Conservation (phyloP, 495 filamentous ascomycete genomes). For the Neurospora africana region DNA sequence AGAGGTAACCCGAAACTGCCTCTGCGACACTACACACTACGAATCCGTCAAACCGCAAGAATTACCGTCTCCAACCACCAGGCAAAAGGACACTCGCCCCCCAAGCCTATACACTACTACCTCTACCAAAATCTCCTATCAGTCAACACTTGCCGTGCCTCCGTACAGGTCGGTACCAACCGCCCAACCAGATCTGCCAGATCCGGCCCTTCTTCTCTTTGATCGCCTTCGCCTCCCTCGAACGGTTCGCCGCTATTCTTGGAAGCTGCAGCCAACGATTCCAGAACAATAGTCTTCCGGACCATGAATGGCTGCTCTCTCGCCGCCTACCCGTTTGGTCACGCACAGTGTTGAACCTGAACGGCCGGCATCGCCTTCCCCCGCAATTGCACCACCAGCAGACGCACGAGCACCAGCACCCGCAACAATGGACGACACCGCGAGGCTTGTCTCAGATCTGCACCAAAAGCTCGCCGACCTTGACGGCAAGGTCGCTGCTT, state of each 20-base stretch:
- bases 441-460: slow-evolving; percentile 37
- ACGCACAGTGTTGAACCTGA: slow-evolving; percentile 11
- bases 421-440: slow-evolving; percentile 37
- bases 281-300: not conserved
- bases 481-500: slow-evolving; percentile 38
- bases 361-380: slow-evolving; percentile 3
- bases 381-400: not conserved
- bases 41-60: not conserved
- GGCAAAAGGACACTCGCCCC: not conserved
- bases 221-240: not conserved
- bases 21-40: not conserved
- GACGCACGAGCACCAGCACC: not conserved
- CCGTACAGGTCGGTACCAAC: not conserved
- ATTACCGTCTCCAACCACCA: not conserved
- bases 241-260: not conserved
- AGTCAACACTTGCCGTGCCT: not conserved
- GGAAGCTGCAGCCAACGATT: not conserved
- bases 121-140: not conserved
- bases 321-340: slow-evolving; percentile 10
- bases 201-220: not conserved
- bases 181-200: not conserved
- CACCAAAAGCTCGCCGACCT: slow-evolving; percentile 40
- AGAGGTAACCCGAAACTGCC: not conserved
- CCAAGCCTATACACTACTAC: not conserved
- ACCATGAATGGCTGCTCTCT: slow-evolving; percentile 12